Evolutionary conservation across 805 yeast species (phyloP).

Genomic region (Candida endomychidarum): DNA sequence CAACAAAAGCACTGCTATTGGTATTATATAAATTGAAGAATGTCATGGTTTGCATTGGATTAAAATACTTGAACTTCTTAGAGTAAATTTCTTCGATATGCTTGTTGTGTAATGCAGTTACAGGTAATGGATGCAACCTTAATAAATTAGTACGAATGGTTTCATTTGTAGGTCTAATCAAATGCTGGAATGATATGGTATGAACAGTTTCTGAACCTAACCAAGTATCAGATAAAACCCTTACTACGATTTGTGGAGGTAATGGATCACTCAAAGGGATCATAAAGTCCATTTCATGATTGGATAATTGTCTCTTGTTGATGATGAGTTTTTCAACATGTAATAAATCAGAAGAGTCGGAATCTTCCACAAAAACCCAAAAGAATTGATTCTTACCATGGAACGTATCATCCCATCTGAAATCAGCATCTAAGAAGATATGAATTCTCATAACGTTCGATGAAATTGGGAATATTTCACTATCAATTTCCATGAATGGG

Average conservation of each 20-base stretch:
- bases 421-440: slow-evolving; percentile 68
- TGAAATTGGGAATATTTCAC: slow-evolving; percentile 88
- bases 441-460: slow-evolving; percentile 81
- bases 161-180: slow-evolving; percentile 85
- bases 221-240: slow-evolving; percentile 85
- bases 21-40: slow-evolving; percentile 86
- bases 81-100: slow-evolving; percentile 68
- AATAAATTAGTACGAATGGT: slow-evolving; percentile 80
- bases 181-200: slow-evolving; percentile 83
- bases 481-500: slow-evolving; percentile 72
- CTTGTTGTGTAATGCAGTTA: slow-evolving; percentile 70
- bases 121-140: slow-evolving; percentile 82
- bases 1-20: slow-evolving; percentile 80
- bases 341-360: slow-evolving; percentile 67
- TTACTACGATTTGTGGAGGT: slow-evolving; percentile 84
- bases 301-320: slow-evolving; percentile 52
- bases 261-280: slow-evolving; percentile 85
- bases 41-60: slow-evolving; percentile 98
- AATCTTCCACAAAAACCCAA: slow-evolving; percentile 91
- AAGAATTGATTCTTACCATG: slow-evolving; percentile 87
- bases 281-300: slow-evolving; percentile 84
- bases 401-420: slow-evolving; percentile 76
- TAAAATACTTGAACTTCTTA: slow-evolving; percentile 75
- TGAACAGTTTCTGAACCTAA: slow-evolving; percentile 77
- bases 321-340: slow-evolving; percentile 82